Evolutionary conservation across 179 eudicot species (phyloP).

Genomic region (Beta macrorhiza): DNA sequence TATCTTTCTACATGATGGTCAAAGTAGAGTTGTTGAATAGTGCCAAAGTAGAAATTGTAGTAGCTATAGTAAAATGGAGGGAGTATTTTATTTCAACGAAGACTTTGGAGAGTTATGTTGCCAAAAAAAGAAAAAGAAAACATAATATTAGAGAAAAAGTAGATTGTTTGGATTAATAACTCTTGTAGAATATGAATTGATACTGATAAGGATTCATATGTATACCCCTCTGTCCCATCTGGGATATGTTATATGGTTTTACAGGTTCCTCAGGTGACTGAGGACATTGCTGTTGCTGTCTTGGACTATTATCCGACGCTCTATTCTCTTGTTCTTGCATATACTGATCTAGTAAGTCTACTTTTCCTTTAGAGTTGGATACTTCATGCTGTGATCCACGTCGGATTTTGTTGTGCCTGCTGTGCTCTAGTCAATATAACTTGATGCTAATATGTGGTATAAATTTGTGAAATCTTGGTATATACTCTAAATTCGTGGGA

Average conservation of each 20-base stretch:
- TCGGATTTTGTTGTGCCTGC: neutral
- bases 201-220: neutral
- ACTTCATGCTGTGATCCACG: neutral
- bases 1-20: too few relatives aligned
- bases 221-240: neutral
- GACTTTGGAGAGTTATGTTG: neutral
- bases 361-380: neutral
- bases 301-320: conserved; percentile 82
- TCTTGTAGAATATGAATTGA: neutral
- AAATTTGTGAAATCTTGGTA: neutral
- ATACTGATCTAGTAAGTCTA: conserved; percentile 69
- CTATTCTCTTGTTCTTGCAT: conserved; percentile 70
- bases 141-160: neutral
- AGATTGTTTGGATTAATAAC: neutral
- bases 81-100: too few relatives aligned
- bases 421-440: neutral
- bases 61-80: too few relatives aligned
- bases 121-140: neutral
- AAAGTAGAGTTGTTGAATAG: too few relatives aligned
- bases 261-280: conserved; percentile 96
- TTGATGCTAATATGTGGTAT: neutral
- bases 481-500: too few relatives aligned
- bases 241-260: conserved; percentile 22
- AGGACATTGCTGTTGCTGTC: conserved; percentile 81
- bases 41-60: too few relatives aligned